A percentile compares a stretch with the other conserved stretches of the same genome.
These are phyloP conservation scores for Mycosphaerella arachidis DNA, from an alignment of 2,329 filamentous ascomycete genomes.

Conservation along the genomic window DNA sequence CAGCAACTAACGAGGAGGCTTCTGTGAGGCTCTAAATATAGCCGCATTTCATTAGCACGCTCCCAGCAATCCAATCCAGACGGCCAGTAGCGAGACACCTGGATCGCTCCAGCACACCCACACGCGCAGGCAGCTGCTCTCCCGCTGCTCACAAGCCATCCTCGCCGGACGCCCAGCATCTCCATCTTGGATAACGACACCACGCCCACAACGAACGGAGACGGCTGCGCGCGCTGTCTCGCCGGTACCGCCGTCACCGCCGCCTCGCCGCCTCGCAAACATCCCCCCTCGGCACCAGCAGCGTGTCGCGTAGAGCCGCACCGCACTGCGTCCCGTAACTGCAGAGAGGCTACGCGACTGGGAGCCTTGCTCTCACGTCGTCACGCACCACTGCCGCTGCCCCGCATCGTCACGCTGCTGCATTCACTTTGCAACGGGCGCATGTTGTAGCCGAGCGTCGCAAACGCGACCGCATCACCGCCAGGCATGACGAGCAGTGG, in stretches of 20 bases:
- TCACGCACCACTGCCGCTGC: background rate
- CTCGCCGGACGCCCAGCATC: background rate
- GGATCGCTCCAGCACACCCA: background rate
- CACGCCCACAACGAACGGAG: background rate
- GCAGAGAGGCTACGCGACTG: background rate
- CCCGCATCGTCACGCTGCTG: background rate
- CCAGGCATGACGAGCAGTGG: constrained; percentile 39
- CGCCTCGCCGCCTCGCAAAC: background rate
- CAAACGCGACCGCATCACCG: constrained; percentile 15
- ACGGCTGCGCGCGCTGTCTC: background rate
- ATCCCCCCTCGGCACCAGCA: background rate
- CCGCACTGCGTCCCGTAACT: constrained; percentile 7
- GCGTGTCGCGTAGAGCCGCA: constrained; percentile 2
- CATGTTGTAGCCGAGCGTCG: constrained; percentile 23
- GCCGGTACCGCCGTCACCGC: background rate
- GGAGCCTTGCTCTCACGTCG: constrained; percentile 3
- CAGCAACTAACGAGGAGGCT: background rate
- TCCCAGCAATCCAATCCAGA: background rate
- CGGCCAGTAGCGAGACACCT: background rate
- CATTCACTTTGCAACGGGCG: constrained; percentile 5
- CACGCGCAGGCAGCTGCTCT: background rate
- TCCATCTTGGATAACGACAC: background rate
- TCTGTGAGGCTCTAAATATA: background rate
- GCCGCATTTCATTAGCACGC: background rate
- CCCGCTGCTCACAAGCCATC: background rate